Evolutionary conservation across 352 stramenopile species (phyloP), one percentile per base, ranked within the genome.

Genomic region (Globisporangium parvum): DNA sequence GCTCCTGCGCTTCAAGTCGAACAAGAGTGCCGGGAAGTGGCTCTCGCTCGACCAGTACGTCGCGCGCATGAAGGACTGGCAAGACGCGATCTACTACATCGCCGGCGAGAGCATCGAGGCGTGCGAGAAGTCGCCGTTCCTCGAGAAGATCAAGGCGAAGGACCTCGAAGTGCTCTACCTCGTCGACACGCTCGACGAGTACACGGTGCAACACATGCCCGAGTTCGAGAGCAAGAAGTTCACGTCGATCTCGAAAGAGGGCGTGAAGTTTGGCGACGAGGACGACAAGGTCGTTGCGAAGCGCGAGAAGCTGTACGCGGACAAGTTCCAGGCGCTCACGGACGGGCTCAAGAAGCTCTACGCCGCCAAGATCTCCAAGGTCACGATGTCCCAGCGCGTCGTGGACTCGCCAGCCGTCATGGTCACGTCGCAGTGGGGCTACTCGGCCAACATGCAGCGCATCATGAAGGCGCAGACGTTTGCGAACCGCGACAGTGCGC

Each of bases 381-480:
- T 99, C 15, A 73, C 77, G 8, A 96, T 99, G 40, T 99, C 97
- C 8, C 90, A 98, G 60, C 89, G 95, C 55, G 79, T 99, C 6
- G 77, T 93, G 40, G 87, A 88, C 33, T 93, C 93, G 41, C 97
- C 98, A 14, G 93, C 92, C 2, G 94, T 99, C 57, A 96, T 99
- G 62, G 91, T 98, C 39, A 98, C 94, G 10, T 94, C 88, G 6
- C 88, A 98, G 69, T 99, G 95, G 78, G 97, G 97, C 21, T 92
- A 99, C 75, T 98, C 88, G 42, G 97, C 97, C 17, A 99, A 99
- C 75, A 99, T 99, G 97, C 97, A 99, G 75, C 87, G 97, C 42
- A 99, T 99, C 73, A 98, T 99, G 88, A 93, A 97, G 69, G 80
- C 96, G 24, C 98, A 99, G 79, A 97, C 98, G 17, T 98, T 99